Evolutionary conservation across 768 basidiomycete species (phyloP), one percentile per base, ranked within the genome.

Genomic region (Kwoniella sp.): DNA sequence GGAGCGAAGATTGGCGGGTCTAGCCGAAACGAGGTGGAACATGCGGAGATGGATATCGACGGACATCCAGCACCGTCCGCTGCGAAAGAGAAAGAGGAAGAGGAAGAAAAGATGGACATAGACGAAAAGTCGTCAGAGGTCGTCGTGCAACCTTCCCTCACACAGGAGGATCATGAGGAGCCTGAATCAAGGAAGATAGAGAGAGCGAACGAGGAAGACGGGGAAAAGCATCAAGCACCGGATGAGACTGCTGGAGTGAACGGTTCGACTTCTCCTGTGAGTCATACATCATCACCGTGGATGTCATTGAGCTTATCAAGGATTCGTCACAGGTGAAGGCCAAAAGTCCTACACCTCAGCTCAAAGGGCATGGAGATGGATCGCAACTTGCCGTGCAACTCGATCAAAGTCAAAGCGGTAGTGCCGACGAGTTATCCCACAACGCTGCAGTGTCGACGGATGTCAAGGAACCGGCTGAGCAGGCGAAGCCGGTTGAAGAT

Each of bases 51-150:
- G 61, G 51, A 53, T 45, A 45, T 37, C 11, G 34, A 66, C 23
- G 64, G 54, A 30, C 51, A 9, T 13, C 34, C 5, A 34, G 13
- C 34, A 13, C 34, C 5, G 34, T 5, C 13, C 5, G 7, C 34
- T 20, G 41, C 8, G n/a, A n/a, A n/a, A n/a, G n/a, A 45, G 41
- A 45, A 45, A 17, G 15, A 45, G 34, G 51, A 38, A 45, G 68
- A 69, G n/a, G 59, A 61, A 12, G 62, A 55, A 5, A 51, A 66
- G 64, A 47, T 60, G 50, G 53, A 58, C 23, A 29, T 58, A 8
- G 58, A 60, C 13, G 8, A 1, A 26, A 20, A 45, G 3, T 4
- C 41, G 17, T 9, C 15, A 45, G 41, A 45, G 41, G 17, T 20
- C 17, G 17, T 20, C 17, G 17, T 45, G 11, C 11, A 45, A 11